phyloP scores from a whole-genome alignment of 2,329 filamentous ascomycete genomes.

The Pestalotiopsis sp. region DNA sequence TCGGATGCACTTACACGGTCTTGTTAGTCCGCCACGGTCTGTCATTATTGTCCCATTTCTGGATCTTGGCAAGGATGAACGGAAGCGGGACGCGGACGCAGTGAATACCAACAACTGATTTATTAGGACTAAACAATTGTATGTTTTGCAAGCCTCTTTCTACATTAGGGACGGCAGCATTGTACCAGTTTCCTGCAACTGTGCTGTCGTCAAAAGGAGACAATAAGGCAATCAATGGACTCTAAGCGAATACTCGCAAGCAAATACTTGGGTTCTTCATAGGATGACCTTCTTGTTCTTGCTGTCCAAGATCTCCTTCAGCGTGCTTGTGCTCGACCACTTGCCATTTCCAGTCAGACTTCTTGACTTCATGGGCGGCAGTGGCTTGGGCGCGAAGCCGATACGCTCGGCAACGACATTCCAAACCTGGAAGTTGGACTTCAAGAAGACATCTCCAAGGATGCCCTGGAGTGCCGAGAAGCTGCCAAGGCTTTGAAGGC shows the following conservation, averaged over 20 bases:
- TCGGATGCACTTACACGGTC: background rate
- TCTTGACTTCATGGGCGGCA: constrained; percentile 21
- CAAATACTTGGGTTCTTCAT: background rate
- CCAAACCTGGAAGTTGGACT: constrained; percentile 76
- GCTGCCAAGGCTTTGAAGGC: constrained; percentile 63
- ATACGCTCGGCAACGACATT: constrained; percentile 53
- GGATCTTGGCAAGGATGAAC: background rate
- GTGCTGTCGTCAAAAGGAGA: background rate
- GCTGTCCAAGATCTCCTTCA: background rate
- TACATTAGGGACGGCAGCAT: background rate
- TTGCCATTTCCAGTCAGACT: background rate
- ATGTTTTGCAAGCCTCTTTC: background rate
- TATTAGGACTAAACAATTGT: background rate
- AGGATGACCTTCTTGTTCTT: constrained; percentile 12
- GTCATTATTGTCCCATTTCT: background rate
- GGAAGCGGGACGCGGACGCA: background rate
- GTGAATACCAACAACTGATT: background rate
- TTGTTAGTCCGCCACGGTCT: background rate
- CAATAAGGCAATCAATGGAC: background rate
- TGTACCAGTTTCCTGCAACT: background rate
- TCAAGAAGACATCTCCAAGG: constrained; percentile 79
- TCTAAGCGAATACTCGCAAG: background rate
- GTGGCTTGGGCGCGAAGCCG: constrained; percentile 42
- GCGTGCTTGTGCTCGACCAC: background rate
- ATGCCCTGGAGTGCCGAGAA: constrained; percentile 61